Base-by-base conservation (phyloP, 225 moss, liverwort and hornwort genomes). In the Marchantia paleacea region DNA sequence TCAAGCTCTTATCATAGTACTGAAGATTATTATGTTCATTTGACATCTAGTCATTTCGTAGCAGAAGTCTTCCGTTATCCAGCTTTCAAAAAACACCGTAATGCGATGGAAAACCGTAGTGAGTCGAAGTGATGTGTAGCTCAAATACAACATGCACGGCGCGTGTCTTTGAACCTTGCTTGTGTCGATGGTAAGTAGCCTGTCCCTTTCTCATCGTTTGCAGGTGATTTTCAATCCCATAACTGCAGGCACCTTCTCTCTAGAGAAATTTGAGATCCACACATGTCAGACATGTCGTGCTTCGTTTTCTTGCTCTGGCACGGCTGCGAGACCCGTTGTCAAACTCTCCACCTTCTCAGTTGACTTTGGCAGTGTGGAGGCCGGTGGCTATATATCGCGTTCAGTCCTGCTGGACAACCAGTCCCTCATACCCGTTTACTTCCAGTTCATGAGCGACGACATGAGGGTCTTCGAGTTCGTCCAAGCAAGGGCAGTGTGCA, bases 171-270 rank as follows among this genome's bases (percentile, higher is more conserved):
- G 78, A 69, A 25, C 54, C 50, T 63, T 63, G 80, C 80, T 75
- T 83, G 52, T 80, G 82, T 91, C 84, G 81, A 87, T 89, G 81
- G 91, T 94, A 92, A 92, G 83, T 86, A 90, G 84, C 91, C 87
- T 90, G 89, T 87, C 81, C 92, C 87, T 89, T 67, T 90, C 86
- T 87, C 86, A 90, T 92, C 83, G 94, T 90, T 86, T 94, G 97
- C 97, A 97, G 97, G 97, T 97, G 91, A 84, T 88, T 89, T 97
- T 95, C 91, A 92, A 89, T 92, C 97, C 97, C 85, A 85, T 90
- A 86, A 91, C 92, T 84, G 97, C 97, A 82, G 93, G 95, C 82
- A 92, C 90, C 81, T 93, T 92, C 88, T 93, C 90, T 84, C 86
- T 89, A 81, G 95, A 97, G 87, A 94, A 97, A 83, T 97, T 97